Base-by-base conservation (phyloP, 179 eudicot species). In the Beta lomatogona region DNA sequence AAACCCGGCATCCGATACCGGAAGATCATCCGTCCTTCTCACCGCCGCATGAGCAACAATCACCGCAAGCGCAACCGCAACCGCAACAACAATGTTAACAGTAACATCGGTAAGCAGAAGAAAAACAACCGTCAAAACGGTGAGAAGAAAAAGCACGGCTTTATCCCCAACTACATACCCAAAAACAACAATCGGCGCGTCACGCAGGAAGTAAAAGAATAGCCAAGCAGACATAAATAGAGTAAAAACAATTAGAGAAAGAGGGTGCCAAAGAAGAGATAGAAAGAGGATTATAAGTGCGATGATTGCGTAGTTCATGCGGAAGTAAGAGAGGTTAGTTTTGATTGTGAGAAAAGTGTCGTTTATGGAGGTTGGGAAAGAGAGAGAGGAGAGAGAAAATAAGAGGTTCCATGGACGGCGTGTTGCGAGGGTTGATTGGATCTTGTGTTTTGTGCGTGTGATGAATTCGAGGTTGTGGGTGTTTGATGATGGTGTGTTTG, bases 171-270 rank as follows among this genome's bases (percentile, higher is more conserved):
- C 3, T 5, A 9, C 44, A 15, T 81, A 83, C 8, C 87, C 83
- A 45, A 89, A 81, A 0, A 90, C 11, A 4, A 81, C 61, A 4
- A 93, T 46, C 3, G 93, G 89, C 3, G 79, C 83, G 8, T 92
- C 93, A 12, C 98, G 89, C 12, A 82, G 84, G 81, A 91, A 90
- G 86, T 88, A 91, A 31, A 93, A 90, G 76, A 79, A 82, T 8
- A 91, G 50, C 98, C 98, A 93, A 9, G 83, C 86, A 6, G 84
- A 71, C 79, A 88, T 88, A 16, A 87, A 76, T 10, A 82, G 4
- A 78, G 90, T 64, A 84, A 92, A 93, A 5, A 91, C 91, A 45
- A 93, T 87, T 85, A 93, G 89, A n/a, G 97, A 92, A 3, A 90
- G 8, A 0, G 98, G 94, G 81, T 93, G 94, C 85, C 86, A 92